A percentile compares a stretch with the other conserved stretches of the same genome.
phyloP scores from a whole-genome alignment of 2,329 filamentous ascomycete species.

The Colletotrichum chlorophyti region DNA sequence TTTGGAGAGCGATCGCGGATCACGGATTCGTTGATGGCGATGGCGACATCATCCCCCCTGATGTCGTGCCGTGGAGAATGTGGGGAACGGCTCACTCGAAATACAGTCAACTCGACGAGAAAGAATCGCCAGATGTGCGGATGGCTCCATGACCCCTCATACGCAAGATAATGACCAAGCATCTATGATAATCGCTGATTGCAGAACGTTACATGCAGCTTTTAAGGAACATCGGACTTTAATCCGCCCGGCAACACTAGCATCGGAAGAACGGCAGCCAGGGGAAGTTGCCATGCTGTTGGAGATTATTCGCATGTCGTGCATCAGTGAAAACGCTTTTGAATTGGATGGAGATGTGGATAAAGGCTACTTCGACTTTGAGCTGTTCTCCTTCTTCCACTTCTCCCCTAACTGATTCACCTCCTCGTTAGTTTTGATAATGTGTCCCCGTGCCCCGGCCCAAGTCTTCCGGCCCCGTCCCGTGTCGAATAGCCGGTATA shows the following conservation, averaged over 20 bases:
- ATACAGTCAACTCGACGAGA: background rate
- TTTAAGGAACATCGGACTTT: too few relatives aligned
- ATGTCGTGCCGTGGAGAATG: conserved; percentile 23
- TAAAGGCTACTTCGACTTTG: conserved; percentile 4
- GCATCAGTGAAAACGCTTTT: background rate
- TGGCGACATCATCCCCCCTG: conserved; percentile 11
- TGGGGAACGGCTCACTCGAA: background rate
- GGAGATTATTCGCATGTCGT: background rate
- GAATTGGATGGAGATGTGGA: too few relatives aligned
- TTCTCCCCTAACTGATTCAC: conserved; percentile 26
- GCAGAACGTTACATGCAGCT: too few relatives aligned
- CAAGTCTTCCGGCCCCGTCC: conserved; percentile 46
- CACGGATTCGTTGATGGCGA: background rate
- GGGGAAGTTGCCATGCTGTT: background rate
- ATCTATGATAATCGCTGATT: too few relatives aligned
- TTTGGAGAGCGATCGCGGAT: background rate
- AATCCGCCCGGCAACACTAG: too few relatives aligned
- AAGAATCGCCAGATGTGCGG: too few relatives aligned
- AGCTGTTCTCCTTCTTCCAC: conserved; percentile 4
- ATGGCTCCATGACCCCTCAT: background rate
- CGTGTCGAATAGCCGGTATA: conserved; percentile 49
- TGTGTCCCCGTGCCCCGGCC: conserved; percentile 42
- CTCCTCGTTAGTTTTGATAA: conserved; percentile 36
- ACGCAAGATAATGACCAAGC: too few relatives aligned
- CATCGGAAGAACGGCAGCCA: too few relatives aligned